Conservation (phyloP, 2,329 filamentous ascomycete genomes). For the Epichloe uncinata region DNA sequence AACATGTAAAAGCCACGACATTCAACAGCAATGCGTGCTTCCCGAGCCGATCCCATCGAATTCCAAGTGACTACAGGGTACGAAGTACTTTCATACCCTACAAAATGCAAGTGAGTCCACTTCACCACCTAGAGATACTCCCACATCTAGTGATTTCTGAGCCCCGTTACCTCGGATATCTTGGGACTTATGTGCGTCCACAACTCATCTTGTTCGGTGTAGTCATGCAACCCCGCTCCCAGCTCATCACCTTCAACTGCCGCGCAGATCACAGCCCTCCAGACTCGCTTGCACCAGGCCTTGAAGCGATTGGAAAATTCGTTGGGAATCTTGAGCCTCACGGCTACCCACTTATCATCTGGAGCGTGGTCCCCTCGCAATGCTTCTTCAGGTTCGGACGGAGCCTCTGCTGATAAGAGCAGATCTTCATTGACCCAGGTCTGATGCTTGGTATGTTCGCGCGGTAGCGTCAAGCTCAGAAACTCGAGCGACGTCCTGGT, state of each 20-base stretch:
- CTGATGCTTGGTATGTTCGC: constrained; percentile 32
- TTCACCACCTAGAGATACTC: neutral
- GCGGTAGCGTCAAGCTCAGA: constrained; percentile 37
- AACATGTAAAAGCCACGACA: neutral
- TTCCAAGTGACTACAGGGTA: neutral
- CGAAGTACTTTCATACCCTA: neutral
- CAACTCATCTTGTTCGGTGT: constrained; percentile 11
- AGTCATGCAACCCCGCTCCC: constrained; percentile 9
- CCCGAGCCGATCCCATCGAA: no score
- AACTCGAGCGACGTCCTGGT: constrained; percentile 51
- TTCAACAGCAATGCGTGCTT: neutral
- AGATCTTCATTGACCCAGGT: constrained; percentile 41
- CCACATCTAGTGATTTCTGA: neutral
- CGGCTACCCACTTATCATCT: constrained; percentile 43
- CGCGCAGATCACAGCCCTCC: constrained; percentile 6
- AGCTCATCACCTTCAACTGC: constrained; percentile 3
- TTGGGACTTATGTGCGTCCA: constrained; percentile 12
- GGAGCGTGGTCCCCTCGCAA: constrained; percentile 40
- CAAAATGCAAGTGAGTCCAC: neutral
- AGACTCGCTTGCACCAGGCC: constrained; percentile 27
- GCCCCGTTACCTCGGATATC: neutral
- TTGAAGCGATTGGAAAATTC: constrained; percentile 39
- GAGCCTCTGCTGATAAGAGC: constrained; percentile 27
- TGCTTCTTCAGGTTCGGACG: constrained; percentile 24
- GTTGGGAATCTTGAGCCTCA: constrained; percentile 42